Evolutionary conservation across 2,329 filamentous ascomycete species (phyloP), one percentile per base, ranked within the genome.

Genomic region (Aphanoascus verrucosus): DNA sequence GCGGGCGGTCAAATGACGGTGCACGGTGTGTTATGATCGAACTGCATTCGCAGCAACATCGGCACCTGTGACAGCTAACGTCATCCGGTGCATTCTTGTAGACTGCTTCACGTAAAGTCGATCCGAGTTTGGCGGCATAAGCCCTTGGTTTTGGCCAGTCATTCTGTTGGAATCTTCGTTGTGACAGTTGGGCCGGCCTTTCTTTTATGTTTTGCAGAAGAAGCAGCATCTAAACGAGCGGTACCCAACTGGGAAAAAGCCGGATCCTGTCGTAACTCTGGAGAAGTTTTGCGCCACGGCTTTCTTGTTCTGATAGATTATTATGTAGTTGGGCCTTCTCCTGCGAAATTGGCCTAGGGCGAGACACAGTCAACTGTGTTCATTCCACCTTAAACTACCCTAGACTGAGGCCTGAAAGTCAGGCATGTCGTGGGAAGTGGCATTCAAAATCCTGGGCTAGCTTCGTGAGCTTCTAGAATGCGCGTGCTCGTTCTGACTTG

Each of bases 401-500:
- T 19, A 32, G 34, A 28, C 5, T 35, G 19, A 45, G n/a, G 49
- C 8, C n/a, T 52, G 31, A 52, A 40, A 41, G 14, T 12, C 5
- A 31, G 5, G 8, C 14, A 40, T 28, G 23, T 28, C 23, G 23
- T 28, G 23, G 23, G 32, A 49, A n/a, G n/a, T n/a, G 37, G 8
- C 7, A 7, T 28, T 32, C 38, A 50, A 11, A 12, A 51, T 23
- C 49, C 38, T 23, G n/a, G 49, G 35, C 15, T 42, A 43, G 44
- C 37, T 15, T 23, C 47, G 32, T 9, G 47, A 49, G 42, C 47
- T 49, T 52, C 55, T 52, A 55, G 49, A 53, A 53, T 38, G 48
- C 12, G 35, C 49, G 15, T 28, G 19, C 38, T 47, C 32, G 42
- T 53, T 46, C 43, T 38, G 19, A 35, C 50, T n/a, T 38, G 49